Base-by-base conservation (phyloP, 805 yeast species). In the Starmerella asiatica region DNA sequence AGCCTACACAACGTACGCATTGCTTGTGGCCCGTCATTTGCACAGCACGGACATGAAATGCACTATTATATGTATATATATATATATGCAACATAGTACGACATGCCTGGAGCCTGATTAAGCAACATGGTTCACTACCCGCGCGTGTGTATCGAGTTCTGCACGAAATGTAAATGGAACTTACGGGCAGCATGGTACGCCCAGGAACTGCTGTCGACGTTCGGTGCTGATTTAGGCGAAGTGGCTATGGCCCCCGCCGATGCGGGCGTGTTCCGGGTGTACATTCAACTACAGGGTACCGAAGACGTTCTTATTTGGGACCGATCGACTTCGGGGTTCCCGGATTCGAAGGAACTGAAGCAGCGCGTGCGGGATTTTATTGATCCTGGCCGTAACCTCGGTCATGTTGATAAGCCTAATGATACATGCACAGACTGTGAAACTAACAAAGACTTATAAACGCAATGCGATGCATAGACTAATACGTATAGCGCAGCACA, bases 81-180 rank as follows among this genome's bases (percentile, higher is more conserved):
- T 32, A 8, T 14, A n/a, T n/a, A n/a, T n/a, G n/a, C n/a, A n/a
- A n/a, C n/a, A n/a, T n/a, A n/a, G n/a, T n/a, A 26, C 12, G 18
- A 8, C 11, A 35, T 26, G 38, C 39, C 24, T 17, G 26, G n/a
- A n/a, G n/a, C n/a, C n/a, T n/a, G n/a, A n/a, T n/a, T n/a, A n/a
- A n/a, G n/a, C n/a, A n/a, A n/a, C n/a, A 47, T 46, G 47, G 24
- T 43, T 23, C 43, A 45, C 23, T 74, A 66, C 43, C 91, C 93
- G 2, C 63, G 74, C 32, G 70, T 84, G 2, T 61, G 73, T 4
- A 82, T 84, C 31, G 68, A 71, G 48, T 84, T 77, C 59, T 84
- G 95, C 55, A 78, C 79, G 29, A 73, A 70, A 54, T 84, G 95
- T 64, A 79, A 79, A 52, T 84, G 95, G 95, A 79, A 80, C 51